Conservation (phyloP, 2,329 filamentous ascomycete genomes). For the Paecilomyces dactylethromorphus region DNA sequence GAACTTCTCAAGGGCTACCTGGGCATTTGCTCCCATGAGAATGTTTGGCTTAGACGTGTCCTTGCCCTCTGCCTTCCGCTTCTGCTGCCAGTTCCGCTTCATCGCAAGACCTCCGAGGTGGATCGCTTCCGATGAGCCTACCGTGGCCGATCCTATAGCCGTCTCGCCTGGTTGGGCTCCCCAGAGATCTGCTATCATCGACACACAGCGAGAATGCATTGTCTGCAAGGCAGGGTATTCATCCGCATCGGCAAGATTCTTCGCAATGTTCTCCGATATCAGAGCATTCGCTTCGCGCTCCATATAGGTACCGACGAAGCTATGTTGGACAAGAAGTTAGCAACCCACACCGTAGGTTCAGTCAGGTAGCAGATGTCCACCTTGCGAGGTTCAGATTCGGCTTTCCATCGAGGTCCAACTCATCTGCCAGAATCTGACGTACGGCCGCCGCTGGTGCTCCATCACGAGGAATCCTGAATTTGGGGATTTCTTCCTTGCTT, state of each 20-base stretch:
- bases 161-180: conserved; percentile 54
- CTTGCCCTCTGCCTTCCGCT: conserved; percentile 53
- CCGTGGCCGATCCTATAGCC: conserved; percentile 63
- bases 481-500: conserved; percentile 24
- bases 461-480: conserved; percentile 24
- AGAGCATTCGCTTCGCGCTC: conserved; percentile 59
- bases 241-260: conserved; percentile 67
- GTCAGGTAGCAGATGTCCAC: conserved; percentile 15
- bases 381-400: conserved; percentile 63
- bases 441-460: conserved; percentile 47
- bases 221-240: conserved; percentile 55
- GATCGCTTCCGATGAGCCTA: conserved; percentile 65
- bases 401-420: conserved; percentile 58
- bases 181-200: conserved; percentile 63
- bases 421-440: conserved; percentile 58
- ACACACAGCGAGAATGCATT: conserved; percentile 62
- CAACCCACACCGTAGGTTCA: background rate
- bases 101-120: conserved; percentile 65
- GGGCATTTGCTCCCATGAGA: conserved; percentile 67
- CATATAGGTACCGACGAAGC: conserved; percentile 68
- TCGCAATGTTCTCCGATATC: conserved; percentile 61
- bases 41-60: conserved; percentile 62
- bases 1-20: conserved; percentile 68
- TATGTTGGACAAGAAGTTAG: conserved; percentile 17
- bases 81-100: conserved; percentile 69